A percentile compares a stretch with the other conserved stretches of the same genome.
Conservation (phyloP, 306 rosid species). For the Cajanus cajan region DNA sequence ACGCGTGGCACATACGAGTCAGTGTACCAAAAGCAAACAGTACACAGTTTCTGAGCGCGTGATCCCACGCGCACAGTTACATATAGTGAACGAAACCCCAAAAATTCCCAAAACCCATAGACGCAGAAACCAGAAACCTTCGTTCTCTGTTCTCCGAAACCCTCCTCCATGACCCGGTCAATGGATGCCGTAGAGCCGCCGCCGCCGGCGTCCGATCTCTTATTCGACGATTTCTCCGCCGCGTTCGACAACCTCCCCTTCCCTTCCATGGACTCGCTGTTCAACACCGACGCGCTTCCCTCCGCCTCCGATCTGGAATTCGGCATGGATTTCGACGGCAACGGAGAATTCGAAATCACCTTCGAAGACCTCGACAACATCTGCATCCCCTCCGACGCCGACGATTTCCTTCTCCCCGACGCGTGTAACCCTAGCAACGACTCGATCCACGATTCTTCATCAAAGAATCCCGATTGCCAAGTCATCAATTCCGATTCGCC, state of each 20-base stretch:
- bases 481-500: constrained; percentile 33
- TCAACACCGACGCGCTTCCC: constrained; percentile 16
- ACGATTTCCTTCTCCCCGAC: constrained; percentile 55
- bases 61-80: constrained; percentile 12
- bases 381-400: constrained; percentile 56
- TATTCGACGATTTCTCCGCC: constrained; percentile 29
- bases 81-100: background rate
- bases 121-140: background rate
- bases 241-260: constrained; percentile 47
- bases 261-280: constrained; percentile 62
- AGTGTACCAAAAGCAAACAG: background rate
- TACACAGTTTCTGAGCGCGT: background rate
- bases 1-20: background rate
- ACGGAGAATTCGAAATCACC: constrained; percentile 59
- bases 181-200: background rate
- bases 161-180: constrained; percentile 44
- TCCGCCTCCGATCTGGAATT: constrained; percentile 55
- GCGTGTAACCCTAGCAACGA: constrained; percentile 27
- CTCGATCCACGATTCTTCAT: background rate
- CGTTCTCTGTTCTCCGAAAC: background rate
- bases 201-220: constrained; percentile 19
- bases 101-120: background rate
- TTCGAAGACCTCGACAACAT: constrained; percentile 67
- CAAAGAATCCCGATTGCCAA: background rate
- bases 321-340: constrained; percentile 40